Conservation (phyloP, 2,329 filamentous ascomycete species). For the Pseudogymnoascus destructans region DNA sequence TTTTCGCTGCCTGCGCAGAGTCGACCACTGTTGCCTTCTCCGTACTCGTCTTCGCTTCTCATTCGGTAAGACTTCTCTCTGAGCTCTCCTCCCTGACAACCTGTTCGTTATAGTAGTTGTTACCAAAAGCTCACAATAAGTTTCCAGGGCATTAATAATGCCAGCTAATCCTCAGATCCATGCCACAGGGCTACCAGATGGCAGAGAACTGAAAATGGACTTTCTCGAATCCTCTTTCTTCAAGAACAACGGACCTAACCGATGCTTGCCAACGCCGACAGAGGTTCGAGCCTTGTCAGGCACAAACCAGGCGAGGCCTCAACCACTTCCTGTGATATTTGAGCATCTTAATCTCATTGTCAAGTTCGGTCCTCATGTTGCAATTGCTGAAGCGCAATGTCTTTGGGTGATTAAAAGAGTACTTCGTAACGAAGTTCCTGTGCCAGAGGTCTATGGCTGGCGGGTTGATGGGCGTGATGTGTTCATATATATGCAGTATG, state of each 20-base stretch:
- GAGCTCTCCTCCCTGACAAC: background rate
- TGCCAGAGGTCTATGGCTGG: slow-evolving; percentile 29
- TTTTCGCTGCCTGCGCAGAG: background rate
- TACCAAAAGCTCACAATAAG: background rate
- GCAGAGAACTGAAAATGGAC: background rate
- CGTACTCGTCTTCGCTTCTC: background rate
- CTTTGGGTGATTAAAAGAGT: slow-evolving; percentile 22
- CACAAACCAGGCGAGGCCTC: background rate
- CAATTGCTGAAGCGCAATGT: slow-evolving; percentile 24
- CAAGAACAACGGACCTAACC: background rate
- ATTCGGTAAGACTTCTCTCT: background rate
- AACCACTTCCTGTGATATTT: slow-evolving; percentile 22
- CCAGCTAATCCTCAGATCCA: background rate
- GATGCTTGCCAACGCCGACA: background rate
- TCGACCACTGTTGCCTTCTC: background rate
- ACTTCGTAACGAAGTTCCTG: slow-evolving; percentile 22
- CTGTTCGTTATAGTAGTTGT: background rate
- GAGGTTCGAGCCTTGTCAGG: background rate
- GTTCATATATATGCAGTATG: background rate
- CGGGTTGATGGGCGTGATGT: background rate
- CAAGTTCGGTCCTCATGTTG: slow-evolving; percentile 24
- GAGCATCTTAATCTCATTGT: slow-evolving; percentile 25
- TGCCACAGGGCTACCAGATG: background rate
- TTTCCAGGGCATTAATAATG: background rate
- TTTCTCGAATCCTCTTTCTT: slow-evolving; percentile 9